Percentiles rank a stretch among this genome's conserved stretches.
Conservation (phyloP, 2,329 filamentous ascomycete species). For the Seiridium cupressi region DNA sequence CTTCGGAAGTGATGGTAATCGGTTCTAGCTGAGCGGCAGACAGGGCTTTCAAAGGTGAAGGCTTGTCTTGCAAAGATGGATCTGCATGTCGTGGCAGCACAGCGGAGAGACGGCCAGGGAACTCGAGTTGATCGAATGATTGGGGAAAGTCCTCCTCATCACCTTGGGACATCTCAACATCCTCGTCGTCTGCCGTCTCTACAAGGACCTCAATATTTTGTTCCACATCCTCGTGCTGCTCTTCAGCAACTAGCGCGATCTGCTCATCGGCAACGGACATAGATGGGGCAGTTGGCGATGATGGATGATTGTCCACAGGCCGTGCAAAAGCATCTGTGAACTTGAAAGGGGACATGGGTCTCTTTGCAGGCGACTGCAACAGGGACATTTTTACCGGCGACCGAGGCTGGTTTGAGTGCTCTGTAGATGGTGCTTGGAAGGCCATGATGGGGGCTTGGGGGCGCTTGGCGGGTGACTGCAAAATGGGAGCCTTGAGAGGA, state of each 20-base stretch:
- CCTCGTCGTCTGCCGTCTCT: not conserved
- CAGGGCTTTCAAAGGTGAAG: slow-evolving; percentile 15
- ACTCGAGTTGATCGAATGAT: slow-evolving; percentile 34
- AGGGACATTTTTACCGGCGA: slow-evolving; percentile 34
- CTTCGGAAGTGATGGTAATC: not conserved
- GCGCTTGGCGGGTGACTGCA: slow-evolving; percentile 53
- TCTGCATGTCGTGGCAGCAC: slow-evolving; percentile 42
- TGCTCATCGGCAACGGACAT: not conserved
- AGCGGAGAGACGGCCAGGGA: slow-evolving; percentile 44
- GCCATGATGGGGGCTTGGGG: slow-evolving; percentile 23
- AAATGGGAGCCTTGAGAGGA: slow-evolving; percentile 44
- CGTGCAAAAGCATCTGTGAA: slow-evolving; percentile 14
- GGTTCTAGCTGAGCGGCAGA: slow-evolving; percentile 9
- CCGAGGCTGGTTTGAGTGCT: slow-evolving; percentile 26
- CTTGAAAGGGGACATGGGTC: slow-evolving; percentile 25
- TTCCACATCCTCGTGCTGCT: not conserved
- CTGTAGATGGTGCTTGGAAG: slow-evolving; percentile 19
- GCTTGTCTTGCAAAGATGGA: slow-evolving; percentile 32
- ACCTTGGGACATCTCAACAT: slow-evolving; percentile 17
- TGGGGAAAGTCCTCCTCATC: slow-evolving; percentile 28
- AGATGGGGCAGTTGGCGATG: not conserved
- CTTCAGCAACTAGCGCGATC: not conserved
- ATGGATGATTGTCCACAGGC: slow-evolving; percentile 8
- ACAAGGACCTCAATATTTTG: not conserved
- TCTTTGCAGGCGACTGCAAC: slow-evolving; percentile 27